phyloP scores from a whole-genome alignment of 768 basidiomycete species.

The Agaricus sinodeliciosus region DNA sequence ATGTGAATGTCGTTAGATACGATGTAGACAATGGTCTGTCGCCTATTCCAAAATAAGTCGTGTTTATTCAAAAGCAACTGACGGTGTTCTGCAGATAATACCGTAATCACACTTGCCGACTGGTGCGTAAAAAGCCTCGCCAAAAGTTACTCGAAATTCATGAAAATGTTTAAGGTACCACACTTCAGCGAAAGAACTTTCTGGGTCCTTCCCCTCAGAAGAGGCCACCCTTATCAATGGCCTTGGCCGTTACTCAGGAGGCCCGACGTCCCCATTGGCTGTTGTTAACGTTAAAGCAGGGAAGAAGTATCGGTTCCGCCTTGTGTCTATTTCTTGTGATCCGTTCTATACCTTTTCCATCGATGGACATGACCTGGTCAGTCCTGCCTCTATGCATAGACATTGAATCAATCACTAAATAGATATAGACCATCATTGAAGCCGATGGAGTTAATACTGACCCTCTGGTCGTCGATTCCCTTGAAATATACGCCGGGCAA shows the following conservation, averaged over 20 bases:
- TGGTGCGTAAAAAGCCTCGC: constrained; percentile 24
- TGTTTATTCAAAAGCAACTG: neutral
- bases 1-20: constrained; percentile 10
- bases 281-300: constrained; percentile 31
- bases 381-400: neutral
- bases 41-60: neutral
- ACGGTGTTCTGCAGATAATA: constrained; percentile 23
- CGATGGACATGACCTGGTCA: constrained; percentile 35
- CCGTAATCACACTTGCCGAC: constrained; percentile 41
- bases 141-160: too few relatives aligned
- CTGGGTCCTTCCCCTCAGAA: constrained; percentile 23
- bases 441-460: constrained; percentile 32
- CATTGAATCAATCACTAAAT: too few relatives aligned
- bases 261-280: constrained; percentile 27
- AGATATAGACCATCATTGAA: constrained; percentile 28
- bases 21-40: constrained; percentile 39
- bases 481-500: constrained; percentile 30
- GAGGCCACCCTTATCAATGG: constrained; percentile 42
- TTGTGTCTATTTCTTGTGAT: constrained; percentile 40
- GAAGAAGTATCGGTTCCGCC: constrained; percentile 41
- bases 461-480: constrained; percentile 29
- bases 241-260: constrained; percentile 34
- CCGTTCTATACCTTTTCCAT: constrained; percentile 38
- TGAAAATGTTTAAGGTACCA: constrained; percentile 21
- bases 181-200: constrained; percentile 14